Conservation (phyloP, 192 early-diverging fungal species). For the Coemansia sp. region DNA sequence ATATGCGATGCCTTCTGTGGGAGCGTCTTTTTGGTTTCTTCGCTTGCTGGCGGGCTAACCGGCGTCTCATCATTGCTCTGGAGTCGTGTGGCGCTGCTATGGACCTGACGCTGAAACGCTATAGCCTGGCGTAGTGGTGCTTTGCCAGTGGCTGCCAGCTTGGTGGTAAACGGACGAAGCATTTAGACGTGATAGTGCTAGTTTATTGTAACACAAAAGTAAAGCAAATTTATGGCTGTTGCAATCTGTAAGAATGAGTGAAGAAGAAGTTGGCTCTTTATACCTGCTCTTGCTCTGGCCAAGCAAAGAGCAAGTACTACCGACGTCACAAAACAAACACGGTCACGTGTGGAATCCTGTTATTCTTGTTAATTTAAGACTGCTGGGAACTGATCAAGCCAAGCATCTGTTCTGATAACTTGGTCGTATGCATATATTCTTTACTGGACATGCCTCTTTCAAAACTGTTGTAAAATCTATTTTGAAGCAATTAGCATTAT, state of each 20-base stretch:
- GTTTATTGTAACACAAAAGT: neutral
- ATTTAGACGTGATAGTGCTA: neutral
- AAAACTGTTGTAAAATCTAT: neutral
- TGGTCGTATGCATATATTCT: no score
- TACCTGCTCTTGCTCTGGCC: no score
- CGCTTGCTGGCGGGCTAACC: slow-evolving; percentile 11
- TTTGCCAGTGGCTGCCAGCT: slow-evolving; percentile 2
- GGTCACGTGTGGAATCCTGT: neutral
- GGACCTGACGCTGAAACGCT: slow-evolving; percentile 6
- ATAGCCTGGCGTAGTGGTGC: neutral
- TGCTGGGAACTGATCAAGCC: no score
- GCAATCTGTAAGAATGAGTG: no score
- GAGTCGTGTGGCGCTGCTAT: neutral
- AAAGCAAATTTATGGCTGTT: neutral
- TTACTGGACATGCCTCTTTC: neutral
- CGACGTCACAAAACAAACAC: neutral
- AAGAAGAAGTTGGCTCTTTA: neutral
- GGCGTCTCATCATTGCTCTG: slow-evolving; percentile 5
- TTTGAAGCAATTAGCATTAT: slow-evolving; percentile 3
- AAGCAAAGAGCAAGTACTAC: neutral
- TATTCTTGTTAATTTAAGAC: neutral
- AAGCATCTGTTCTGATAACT: no score
- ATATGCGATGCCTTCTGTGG: slow-evolving; percentile 59
- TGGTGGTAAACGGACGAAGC: slow-evolving; percentile 9
- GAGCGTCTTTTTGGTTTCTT: slow-evolving; percentile 45